Percentiles rank a stretch among this genome's conserved stretches.
Conservation (phyloP, 805 yeast genomes). For the Grigorovia jiainica region DNA sequence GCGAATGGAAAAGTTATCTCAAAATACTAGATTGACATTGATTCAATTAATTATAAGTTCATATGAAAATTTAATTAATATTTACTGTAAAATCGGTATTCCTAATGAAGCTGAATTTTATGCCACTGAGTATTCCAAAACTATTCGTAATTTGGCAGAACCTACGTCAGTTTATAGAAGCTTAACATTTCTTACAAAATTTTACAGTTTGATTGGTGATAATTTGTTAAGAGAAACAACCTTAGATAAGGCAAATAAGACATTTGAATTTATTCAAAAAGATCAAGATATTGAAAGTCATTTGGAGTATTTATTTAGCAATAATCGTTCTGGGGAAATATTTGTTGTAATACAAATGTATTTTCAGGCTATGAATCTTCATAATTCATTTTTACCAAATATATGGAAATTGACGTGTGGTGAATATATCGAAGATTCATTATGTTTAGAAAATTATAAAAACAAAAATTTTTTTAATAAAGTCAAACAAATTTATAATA, state of each 20-base stretch:
- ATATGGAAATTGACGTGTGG: conserved; percentile 22
- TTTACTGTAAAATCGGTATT: conserved; percentile 41
- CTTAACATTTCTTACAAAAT: conserved; percentile 12
- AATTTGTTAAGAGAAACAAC: conserved; percentile 2
- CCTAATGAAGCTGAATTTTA: conserved; percentile 51
- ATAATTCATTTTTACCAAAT: conserved; percentile 9
- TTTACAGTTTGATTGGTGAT: conserved; percentile 18
- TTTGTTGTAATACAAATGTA: conserved; percentile 13
- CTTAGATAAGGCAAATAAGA: conserved; percentile 12
- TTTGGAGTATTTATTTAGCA: conserved; percentile 13
- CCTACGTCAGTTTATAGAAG: conserved; percentile 20
- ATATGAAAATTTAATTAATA: conserved; percentile 33
- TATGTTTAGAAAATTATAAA: conserved; percentile 11
- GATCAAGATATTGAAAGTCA: conserved; percentile 18
- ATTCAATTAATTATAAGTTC: conserved; percentile 29
- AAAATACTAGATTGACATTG: conserved; percentile 31
- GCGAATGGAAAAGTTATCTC: conserved; percentile 23
- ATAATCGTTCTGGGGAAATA: conserved; percentile 15
- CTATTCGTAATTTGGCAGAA: conserved; percentile 26
- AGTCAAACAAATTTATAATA: conserved; percentile 23
- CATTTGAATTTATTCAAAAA: conserved; percentile 21
- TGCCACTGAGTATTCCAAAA: conserved; percentile 38
- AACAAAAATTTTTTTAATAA: conserved; percentile 25
- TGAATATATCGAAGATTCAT: conserved; percentile 5
- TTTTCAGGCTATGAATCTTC: conserved; percentile 8